Conservation (phyloP, 108 stramenopile genomes). For the Parietichytrium sp. region DNA sequence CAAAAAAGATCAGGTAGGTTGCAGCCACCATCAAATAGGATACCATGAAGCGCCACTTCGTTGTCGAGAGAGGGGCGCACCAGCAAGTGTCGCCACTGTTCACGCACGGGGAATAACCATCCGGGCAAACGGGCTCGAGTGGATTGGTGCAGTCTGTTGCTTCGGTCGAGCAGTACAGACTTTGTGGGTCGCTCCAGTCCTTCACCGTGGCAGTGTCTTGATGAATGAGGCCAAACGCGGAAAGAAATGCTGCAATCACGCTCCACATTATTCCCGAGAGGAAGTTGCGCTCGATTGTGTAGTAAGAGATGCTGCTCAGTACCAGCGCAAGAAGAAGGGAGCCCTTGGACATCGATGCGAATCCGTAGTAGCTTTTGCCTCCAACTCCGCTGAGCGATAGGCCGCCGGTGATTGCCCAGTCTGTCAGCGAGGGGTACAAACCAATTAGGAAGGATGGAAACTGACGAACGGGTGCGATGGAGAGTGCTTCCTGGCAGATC, state of each 20-base stretch:
- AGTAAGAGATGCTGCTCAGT: not conserved
- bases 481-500: constrained; percentile 57
- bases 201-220: not conserved
- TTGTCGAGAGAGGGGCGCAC: not conserved
- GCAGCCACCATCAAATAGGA: not conserved
- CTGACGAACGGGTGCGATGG: constrained; percentile 49
- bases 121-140: not conserved
- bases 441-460: constrained; percentile 57
- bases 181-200: constrained; percentile 30
- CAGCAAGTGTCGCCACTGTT: not conserved
- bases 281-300: constrained; percentile 40
- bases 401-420: not conserved
- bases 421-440: constrained; percentile 47
- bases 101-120: not conserved
- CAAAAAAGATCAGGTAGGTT: not conserved
- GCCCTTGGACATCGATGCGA: not conserved
- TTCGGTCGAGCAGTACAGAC: not conserved
- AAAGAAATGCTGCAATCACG: not conserved
- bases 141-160: not conserved
- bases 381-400: not conserved
- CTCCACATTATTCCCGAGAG: not conserved
- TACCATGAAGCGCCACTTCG: constrained; percentile 32
- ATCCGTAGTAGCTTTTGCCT: constrained; percentile 23
- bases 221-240: constrained; percentile 2
- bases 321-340: not conserved